Conservation (phyloP, 495 filamentous ascomycete species). For the Hypoxylon trugodes region DNA sequence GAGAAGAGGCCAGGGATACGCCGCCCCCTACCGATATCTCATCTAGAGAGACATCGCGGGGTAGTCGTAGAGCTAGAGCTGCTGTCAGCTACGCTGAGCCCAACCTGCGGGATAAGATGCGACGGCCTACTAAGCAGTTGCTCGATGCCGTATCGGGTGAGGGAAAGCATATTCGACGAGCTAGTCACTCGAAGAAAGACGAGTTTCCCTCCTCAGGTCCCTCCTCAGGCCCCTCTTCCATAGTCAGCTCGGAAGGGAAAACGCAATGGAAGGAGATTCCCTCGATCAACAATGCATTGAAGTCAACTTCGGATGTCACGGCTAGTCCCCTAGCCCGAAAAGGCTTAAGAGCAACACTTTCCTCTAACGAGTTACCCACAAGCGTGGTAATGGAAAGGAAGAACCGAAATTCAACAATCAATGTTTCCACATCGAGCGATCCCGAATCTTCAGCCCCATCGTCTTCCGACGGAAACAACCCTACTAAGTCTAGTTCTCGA, state of each 20-base stretch:
- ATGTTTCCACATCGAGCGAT: slow-evolving; percentile 5
- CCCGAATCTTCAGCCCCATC: slow-evolving; percentile 17
- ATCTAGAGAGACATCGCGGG: slow-evolving; percentile 59
- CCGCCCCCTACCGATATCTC: slow-evolving; percentile 66
- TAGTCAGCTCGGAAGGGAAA: slow-evolving; percentile 37
- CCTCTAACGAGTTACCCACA: slow-evolving; percentile 36
- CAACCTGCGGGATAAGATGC: slow-evolving; percentile 86
- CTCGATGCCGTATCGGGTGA: slow-evolving; percentile 73
- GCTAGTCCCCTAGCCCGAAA: slow-evolving; percentile 42
- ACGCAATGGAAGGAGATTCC: slow-evolving; percentile 27
- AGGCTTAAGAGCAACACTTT: slow-evolving; percentile 10
- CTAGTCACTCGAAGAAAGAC: slow-evolving; percentile 45
- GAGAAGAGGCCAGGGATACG: slow-evolving; percentile 55
- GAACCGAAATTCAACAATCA: slow-evolving; percentile 36
- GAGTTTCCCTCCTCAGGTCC: slow-evolving; percentile 31
- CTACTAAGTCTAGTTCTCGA: slow-evolving; percentile 16
- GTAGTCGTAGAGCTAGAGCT: slow-evolving; percentile 69
- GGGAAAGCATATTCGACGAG: slow-evolving; percentile 53
- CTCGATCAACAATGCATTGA: slow-evolving; percentile 7
- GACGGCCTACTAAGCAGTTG: slow-evolving; percentile 77
- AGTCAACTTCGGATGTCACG: slow-evolving; percentile 26
- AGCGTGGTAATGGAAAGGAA: slow-evolving; percentile 45
- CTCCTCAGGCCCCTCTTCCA: slow-evolving; percentile 34
- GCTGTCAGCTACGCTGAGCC: slow-evolving; percentile 87
- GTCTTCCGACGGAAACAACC: background rate